Evolutionary conservation across 2,329 filamentous ascomycete genomes (phyloP), one percentile per base, ranked within the genome.

Genomic region (Kalmusia sp.): DNA sequence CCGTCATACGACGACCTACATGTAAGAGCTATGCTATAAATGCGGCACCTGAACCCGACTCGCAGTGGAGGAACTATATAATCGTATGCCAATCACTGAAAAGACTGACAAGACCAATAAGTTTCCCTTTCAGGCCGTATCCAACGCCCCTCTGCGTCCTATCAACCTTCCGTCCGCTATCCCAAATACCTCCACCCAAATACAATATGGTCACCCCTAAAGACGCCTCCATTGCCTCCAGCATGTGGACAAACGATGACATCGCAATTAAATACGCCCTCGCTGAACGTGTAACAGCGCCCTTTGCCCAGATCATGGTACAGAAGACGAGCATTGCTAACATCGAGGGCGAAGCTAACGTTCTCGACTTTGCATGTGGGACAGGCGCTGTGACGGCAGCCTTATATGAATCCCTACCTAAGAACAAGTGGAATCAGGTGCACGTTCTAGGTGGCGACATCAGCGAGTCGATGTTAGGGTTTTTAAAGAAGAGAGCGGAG

Each of bases 321-420:
- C 17, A 55, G 27, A 49, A 52, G 12, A 17, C 56, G 7, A 22
- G 41, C 4, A 27, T 58, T 27, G 31, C 33, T 14, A 22, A 49
- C 3, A 1, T 22, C 3, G 27, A 41, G 3, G 47, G 39, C 2
- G 53, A 60, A 4, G 49, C 54, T 2, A n/a, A 56, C 14, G 49
- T 63, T 34, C 46, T 67, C 14, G 65, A 70, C 38, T 55, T 70
- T 6, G 65, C 58, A 1, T 61, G 59, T 28, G 65, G 67, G 9
- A 69, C 64, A 0, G 67, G 67, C 21, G 63, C 60, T 3, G 57
- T 65, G 1, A 52, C 51, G 3, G 53, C 59, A 6, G 59, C 58
- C n/a, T 11, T 69, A 1, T 66, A 69, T 35, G 54, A 55, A 0
- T 37, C 46, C 0, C 28, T 66, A 8, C 53, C 52, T 3, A 41